A percentile compares a stretch with the other conserved stretches of the same genome.
Conservation (phyloP, 2,329 filamentous ascomycete genomes). For the Sporothrix inflata region DNA sequence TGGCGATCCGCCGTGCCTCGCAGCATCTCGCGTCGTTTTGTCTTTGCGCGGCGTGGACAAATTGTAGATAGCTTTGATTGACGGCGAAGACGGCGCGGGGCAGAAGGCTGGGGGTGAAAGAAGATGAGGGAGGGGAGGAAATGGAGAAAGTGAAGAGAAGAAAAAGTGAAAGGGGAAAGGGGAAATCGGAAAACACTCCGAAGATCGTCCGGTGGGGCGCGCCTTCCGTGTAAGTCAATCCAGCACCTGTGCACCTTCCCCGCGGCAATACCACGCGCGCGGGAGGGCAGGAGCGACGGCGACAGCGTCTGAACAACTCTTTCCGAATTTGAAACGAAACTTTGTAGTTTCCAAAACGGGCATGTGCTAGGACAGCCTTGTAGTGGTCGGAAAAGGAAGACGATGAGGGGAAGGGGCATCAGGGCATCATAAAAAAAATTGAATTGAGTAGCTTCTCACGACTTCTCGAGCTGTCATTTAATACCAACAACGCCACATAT, state of each 20-base stretch:
- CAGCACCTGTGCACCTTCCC: background rate
- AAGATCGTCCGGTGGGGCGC: conserved; percentile 1
- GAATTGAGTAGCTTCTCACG: background rate
- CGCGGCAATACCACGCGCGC: background rate
- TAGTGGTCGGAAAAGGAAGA: background rate
- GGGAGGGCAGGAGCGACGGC: background rate
- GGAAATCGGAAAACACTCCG: background rate
- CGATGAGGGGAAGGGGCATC: background rate
- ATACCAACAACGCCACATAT: background rate
- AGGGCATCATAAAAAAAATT: background rate
- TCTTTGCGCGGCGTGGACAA: background rate
- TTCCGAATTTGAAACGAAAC: background rate
- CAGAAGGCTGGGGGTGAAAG: background rate
- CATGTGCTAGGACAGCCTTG: background rate
- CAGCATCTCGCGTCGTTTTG: background rate
- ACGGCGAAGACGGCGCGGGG: no score
- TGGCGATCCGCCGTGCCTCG: background rate
- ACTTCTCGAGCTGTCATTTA: background rate
- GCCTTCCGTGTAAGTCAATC: background rate
- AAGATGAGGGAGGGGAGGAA: background rate
- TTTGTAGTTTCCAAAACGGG: background rate
- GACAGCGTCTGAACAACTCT: background rate
- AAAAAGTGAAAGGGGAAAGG: background rate
- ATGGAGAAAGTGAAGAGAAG: background rate
- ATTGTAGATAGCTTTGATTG: background rate